phyloP scores from a whole-genome alignment of 805 yeast genomes.

The Metschnikowia gruessii region DNA sequence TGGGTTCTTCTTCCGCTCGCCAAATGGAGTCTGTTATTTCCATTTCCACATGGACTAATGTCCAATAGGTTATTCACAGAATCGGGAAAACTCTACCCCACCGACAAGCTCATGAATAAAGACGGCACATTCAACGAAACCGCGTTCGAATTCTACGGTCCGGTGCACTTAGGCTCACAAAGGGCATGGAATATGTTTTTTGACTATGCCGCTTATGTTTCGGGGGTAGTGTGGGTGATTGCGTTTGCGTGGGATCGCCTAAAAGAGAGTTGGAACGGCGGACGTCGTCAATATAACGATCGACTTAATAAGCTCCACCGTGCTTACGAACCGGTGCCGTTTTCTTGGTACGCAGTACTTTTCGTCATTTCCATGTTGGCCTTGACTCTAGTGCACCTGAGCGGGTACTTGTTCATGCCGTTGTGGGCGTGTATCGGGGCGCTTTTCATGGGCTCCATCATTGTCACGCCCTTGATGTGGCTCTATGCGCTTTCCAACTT shows the following conservation, averaged over 20 bases:
- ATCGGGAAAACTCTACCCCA: conserved; percentile 43
- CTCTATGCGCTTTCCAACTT: conserved; percentile 50
- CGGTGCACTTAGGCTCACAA: conserved; percentile 47
- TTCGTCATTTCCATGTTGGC: conserved; percentile 30
- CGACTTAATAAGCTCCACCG: conserved; percentile 42
- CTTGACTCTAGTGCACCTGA: conserved; percentile 8
- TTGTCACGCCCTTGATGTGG: conserved; percentile 50
- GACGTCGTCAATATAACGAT: conserved; percentile 31
- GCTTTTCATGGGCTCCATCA: conserved; percentile 41
- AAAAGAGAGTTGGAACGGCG: conserved; percentile 10
- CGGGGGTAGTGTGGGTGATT: conserved; percentile 47
- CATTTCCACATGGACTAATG: conserved; percentile 43
- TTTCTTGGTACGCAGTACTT: conserved; percentile 38
- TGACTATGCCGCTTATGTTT: conserved; percentile 50
- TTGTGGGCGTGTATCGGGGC: conserved; percentile 47
- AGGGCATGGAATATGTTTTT: conserved; percentile 50
- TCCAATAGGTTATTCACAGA: conserved; percentile 39
- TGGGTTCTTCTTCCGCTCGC: conserved; percentile 49
- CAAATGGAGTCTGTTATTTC: conserved; percentile 39
- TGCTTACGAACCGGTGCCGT: conserved; percentile 42
- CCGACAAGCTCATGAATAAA: conserved; percentile 37
- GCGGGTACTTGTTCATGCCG: conserved; percentile 36
- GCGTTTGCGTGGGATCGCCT: conserved; percentile 31
- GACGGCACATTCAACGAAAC: conserved; percentile 43
- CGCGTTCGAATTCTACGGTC: conserved; percentile 45